Conservation (phyloP, 495 filamentous ascomycete genomes). For the Aspergillus indologenus region DNA sequence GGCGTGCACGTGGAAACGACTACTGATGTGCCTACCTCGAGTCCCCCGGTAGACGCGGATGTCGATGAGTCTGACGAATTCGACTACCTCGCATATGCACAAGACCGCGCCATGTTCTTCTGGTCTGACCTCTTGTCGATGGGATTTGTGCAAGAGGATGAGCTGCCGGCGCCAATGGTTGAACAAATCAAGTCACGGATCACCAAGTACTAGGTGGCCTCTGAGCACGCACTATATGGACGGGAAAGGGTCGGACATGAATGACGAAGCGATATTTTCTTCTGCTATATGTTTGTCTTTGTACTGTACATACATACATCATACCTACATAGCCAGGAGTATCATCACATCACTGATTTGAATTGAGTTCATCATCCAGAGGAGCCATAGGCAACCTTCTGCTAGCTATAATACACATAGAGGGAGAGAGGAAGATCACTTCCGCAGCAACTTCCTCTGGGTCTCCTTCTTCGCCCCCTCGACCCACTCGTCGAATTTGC, state of each 20-base stretch:
- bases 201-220: conserved; percentile 50
- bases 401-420: not conserved
- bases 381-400: not conserved
- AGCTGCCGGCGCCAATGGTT: conserved; percentile 63
- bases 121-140: conserved; percentile 80
- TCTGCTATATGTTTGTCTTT: not conserved
- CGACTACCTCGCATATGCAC: conserved; percentile 88
- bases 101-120: conserved; percentile 87
- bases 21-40: conserved; percentile 10
- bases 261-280: conserved; percentile 1
- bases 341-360: not conserved
- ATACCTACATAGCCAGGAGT: conserved; percentile 1
- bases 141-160: conserved; percentile 66
- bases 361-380: not conserved
- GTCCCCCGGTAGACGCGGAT: conserved; percentile 22
- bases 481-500: conserved; percentile 77
- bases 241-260: not conserved
- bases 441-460: conserved; percentile 58
- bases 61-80: conserved; percentile 64
- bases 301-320: not conserved
- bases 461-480: conserved; percentile 70
- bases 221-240: not conserved
- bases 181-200: conserved; percentile 53
- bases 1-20: conserved; percentile 3
- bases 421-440: conserved; percentile 14